Evolutionary conservation across 805 yeast species (phyloP).

Genomic region (Myxozyma melibiosi): DNA sequence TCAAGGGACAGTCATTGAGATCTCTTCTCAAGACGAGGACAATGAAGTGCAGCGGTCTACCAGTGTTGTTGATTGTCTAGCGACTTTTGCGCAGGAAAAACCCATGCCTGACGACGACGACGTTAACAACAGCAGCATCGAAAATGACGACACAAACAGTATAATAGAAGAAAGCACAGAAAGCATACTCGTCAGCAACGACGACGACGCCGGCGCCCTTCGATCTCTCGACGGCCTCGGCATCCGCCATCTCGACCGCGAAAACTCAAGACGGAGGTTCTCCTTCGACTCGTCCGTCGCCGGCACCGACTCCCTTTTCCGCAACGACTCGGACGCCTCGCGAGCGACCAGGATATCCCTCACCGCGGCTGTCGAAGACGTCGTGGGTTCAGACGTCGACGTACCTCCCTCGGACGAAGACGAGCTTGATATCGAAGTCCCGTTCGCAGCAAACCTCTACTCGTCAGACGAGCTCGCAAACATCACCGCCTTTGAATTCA

Average conservation of each 20-base stretch:
- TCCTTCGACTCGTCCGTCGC: constrained; percentile 24
- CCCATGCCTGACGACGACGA: not conserved
- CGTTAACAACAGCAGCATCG: not conserved
- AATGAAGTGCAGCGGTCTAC: no score
- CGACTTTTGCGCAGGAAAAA: not conserved
- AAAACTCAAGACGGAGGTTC: constrained; percentile 13
- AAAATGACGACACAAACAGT: not conserved
- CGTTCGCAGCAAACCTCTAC: constrained; percentile 8
- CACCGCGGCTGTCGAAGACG: constrained; percentile 8
- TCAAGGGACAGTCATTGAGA: constrained; percentile 3
- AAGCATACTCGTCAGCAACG: no score
- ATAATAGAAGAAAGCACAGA: no score
- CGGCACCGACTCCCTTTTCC: constrained; percentile 12
- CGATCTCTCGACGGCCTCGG: not conserved
- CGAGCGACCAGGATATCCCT: constrained; percentile 7
- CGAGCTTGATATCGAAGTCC: constrained; percentile 2
- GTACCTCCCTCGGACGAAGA: constrained; percentile 3
- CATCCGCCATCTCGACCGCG: not conserved
- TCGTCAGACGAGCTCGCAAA: constrained; percentile 24
- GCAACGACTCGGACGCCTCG: constrained; percentile 20
- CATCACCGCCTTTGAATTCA: constrained; percentile 23
- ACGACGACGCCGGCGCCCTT: not conserved
- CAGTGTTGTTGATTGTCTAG: not conserved
- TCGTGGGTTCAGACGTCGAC: constrained; percentile 16
- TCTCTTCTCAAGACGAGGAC: not conserved